These are phyloP conservation scores for Arthroderma uncinatum DNA, from an alignment of 2,329 filamentous ascomycete species.

Conservation along the genomic window DNA sequence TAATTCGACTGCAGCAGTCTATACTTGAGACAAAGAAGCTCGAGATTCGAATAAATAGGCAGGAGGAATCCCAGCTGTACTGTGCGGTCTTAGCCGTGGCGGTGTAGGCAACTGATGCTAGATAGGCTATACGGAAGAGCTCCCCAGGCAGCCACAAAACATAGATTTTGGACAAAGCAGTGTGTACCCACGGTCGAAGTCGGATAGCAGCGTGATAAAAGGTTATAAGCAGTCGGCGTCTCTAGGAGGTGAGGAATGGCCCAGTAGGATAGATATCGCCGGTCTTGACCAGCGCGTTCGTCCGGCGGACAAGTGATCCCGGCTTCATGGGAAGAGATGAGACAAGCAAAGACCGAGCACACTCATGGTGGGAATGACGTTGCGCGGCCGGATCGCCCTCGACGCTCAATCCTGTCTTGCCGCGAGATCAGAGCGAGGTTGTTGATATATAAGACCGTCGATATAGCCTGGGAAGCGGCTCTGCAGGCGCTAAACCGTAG, in stretches of 20 bases:
- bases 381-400: background rate
- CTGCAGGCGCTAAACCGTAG: constrained; percentile 2
- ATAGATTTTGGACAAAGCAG: background rate
- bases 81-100: too few relatives aligned
- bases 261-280: background rate
- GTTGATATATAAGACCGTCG: background rate
- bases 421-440: background rate
- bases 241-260: background rate
- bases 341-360: background rate
- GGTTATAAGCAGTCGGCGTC: background rate
- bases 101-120: background rate
- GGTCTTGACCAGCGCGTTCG: background rate
- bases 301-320: background rate
- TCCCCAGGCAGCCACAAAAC: background rate
- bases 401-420: background rate
- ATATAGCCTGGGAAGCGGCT: constrained; percentile 4
- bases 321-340: background rate
- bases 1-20: background rate
- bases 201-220: background rate
- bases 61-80: too few relatives aligned
- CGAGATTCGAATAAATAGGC: background rate
- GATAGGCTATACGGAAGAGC: background rate
- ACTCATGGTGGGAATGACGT: background rate
- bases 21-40: background rate
- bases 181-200: constrained; percentile 1